Percentiles rank a stretch among this genome's conserved stretches.
These are phyloP conservation scores for Fraxinus latifolia DNA, from an alignment of 305 asterid species.

Conservation along the genomic window DNA sequence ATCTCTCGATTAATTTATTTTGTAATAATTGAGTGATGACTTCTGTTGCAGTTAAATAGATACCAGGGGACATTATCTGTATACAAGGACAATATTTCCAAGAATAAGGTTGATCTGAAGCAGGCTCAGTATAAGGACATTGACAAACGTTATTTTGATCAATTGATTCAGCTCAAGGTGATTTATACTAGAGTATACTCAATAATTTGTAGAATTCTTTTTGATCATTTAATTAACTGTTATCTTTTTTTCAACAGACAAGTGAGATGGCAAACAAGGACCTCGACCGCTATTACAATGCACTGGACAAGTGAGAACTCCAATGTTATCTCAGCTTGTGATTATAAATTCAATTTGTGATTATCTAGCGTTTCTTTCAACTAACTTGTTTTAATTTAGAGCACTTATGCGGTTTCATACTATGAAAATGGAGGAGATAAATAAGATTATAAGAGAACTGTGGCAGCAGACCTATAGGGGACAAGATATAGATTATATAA, in stretches of 20 bases:
- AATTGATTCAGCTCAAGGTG: slow-evolving; percentile 94
- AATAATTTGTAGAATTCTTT: neutral
- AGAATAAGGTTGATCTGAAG: slow-evolving; percentile 75
- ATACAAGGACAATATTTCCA: slow-evolving; percentile 74
- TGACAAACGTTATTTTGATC: slow-evolving; percentile 95
- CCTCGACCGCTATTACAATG: slow-evolving; percentile 87
- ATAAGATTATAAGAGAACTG: slow-evolving; percentile 90
- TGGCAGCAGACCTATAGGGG: slow-evolving; percentile 99
- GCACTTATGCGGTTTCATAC: slow-evolving; percentile 98
- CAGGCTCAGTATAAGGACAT: slow-evolving; percentile 93
- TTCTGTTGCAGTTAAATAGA: slow-evolving; percentile 68
- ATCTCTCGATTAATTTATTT: neutral
- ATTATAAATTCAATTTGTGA: neutral
- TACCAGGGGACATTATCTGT: slow-evolving; percentile 76
- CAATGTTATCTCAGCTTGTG: neutral
- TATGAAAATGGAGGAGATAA: slow-evolving; percentile 98
- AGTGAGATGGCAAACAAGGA: slow-evolving; percentile 99
- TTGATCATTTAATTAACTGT: neutral
- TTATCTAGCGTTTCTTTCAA: neutral
- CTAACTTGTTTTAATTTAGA: slow-evolving; percentile 39
- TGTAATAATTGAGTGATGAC: slow-evolving; percentile 22
- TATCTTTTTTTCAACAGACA: slow-evolving; percentile 51
- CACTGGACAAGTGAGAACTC: slow-evolving; percentile 90
- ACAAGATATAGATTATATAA: slow-evolving; percentile 91
- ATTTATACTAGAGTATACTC: slow-evolving; percentile 17